Percentiles rank a stretch among this genome's conserved stretches.
These are phyloP conservation scores for Pisolithus microcarpus DNA, from an alignment of 768 basidiomycete genomes.

Conservation along the genomic window DNA sequence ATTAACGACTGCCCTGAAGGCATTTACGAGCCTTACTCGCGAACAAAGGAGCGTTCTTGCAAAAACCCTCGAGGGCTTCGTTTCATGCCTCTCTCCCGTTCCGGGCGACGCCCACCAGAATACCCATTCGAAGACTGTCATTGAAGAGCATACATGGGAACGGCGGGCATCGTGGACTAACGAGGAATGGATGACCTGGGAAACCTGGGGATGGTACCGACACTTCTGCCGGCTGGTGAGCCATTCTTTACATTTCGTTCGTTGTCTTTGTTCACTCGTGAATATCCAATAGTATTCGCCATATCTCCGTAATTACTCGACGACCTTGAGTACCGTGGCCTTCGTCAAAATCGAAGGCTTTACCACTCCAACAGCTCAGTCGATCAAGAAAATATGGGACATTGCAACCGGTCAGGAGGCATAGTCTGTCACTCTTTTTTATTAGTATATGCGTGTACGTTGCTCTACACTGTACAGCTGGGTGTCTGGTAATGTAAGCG, in stretches of 20 bases:
- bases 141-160: slow-evolving; percentile 64
- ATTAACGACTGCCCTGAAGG: slow-evolving; percentile 65
- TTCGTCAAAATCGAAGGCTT: slow-evolving; percentile 57
- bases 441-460: neutral
- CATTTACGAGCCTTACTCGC: slow-evolving; percentile 61
- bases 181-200: slow-evolving; percentile 78
- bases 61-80: slow-evolving; percentile 70
- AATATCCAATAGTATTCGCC: slow-evolving; percentile 56
- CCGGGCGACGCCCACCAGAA: slow-evolving; percentile 40
- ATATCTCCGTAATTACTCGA: slow-evolving; percentile 67
- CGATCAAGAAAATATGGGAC: slow-evolving; percentile 66
- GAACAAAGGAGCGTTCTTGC: slow-evolving; percentile 74
- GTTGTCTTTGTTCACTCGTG: neutral
- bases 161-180: slow-evolving; percentile 61
- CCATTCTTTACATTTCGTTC: slow-evolving; percentile 6
- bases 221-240: slow-evolving; percentile 80
- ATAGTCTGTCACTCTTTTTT: slow-evolving; percentile 7
- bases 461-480: neutral
- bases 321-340: slow-evolving; percentile 62
- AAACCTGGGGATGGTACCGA: slow-evolving; percentile 87
- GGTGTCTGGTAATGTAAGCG: neutral
- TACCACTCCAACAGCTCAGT: slow-evolving; percentile 46
- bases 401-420: slow-evolving; percentile 56
- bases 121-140: slow-evolving; percentile 45
- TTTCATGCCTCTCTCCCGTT: slow-evolving; percentile 48